Conservation (phyloP, 1,284 basidiomycete genomes). For the Apiotrichum sp. region DNA sequence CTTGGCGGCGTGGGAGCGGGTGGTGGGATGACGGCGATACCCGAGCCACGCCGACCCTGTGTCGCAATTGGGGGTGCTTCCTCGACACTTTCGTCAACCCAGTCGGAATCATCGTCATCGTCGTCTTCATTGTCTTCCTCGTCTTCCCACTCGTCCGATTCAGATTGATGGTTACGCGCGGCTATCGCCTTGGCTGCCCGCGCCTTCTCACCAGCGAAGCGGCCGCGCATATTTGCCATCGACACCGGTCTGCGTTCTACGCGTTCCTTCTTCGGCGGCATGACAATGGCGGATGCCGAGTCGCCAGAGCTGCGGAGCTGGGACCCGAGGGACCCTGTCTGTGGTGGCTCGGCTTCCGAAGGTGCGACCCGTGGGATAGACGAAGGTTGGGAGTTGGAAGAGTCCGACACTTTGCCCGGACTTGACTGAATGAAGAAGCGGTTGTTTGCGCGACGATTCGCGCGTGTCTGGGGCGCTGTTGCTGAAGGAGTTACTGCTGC, state of each 20-base stretch:
- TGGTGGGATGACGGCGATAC: neutral
- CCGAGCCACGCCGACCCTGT: neutral
- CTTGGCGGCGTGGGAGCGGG: constrained; percentile 10
- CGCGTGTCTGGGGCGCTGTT: neutral
- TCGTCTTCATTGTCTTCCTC: constrained; percentile 8
- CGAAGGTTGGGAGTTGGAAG: constrained; percentile 16
- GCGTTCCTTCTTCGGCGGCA: constrained; percentile 7
- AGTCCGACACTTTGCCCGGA: constrained; percentile 23
- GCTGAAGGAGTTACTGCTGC: neutral
- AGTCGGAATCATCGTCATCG: constrained; percentile 4
- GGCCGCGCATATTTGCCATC: constrained; percentile 39
- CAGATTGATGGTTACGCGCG: constrained; percentile 18
- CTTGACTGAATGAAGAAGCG: constrained; percentile 14
- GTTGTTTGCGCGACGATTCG: neutral
- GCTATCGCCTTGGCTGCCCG: constrained; percentile 30
- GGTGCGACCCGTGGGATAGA: neutral
- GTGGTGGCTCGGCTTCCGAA: neutral
- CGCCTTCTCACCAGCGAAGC: constrained; percentile 38
- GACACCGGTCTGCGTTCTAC: constrained; percentile 30
- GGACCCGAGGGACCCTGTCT: neutral
- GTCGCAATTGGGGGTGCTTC: neutral
- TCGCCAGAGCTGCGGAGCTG: constrained; percentile 23
- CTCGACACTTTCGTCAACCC: constrained; percentile 8
- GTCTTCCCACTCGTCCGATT: constrained; percentile 20
- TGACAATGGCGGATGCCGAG: constrained; percentile 21